Conservation (phyloP, 805 yeast genomes). For the Kluyveromyces aestuarii region DNA sequence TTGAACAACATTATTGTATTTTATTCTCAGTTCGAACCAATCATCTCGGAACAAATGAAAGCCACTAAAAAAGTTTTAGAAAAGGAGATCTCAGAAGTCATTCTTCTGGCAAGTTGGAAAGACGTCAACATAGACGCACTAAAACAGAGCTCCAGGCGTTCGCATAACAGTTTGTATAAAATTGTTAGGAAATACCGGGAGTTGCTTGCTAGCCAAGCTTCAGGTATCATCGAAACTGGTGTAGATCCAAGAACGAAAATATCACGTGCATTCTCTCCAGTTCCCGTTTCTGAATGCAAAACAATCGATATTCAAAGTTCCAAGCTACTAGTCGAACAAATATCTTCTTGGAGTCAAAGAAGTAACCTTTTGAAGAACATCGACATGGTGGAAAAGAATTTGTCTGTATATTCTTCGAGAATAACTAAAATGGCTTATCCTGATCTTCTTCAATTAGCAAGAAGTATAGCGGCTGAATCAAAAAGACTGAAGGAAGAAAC, state of each 20-base stretch:
- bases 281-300: constrained; percentile 6
- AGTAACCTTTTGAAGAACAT: constrained; percentile 48
- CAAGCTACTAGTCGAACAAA: constrained; percentile 19
- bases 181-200: constrained; percentile 73
- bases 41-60: constrained; percentile 38
- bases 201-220: constrained; percentile 43
- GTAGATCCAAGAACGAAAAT: constrained; percentile 12
- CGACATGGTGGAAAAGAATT: constrained; percentile 41
- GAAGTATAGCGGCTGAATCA: constrained; percentile 46
- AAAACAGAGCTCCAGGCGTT: constrained; percentile 85
- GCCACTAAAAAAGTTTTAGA: constrained; percentile 47
- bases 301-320: constrained; percentile 8
- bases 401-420: constrained; percentile 39
- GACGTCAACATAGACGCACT: constrained; percentile 91
- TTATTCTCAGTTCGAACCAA: constrained; percentile 54
- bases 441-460: constrained; percentile 44
- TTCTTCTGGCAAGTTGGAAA: constrained; percentile 90
- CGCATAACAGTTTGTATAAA: constrained; percentile 80
- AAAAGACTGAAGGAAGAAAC: constrained; percentile 65
- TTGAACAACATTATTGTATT: constrained; percentile 39
- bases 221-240: constrained; percentile 53
- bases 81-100: constrained; percentile 77
- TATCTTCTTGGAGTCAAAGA: constrained; percentile 46
- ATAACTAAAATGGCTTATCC: constrained; percentile 34
- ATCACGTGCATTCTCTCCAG: not conserved